Evolutionary conservation across 805 yeast species (phyloP).

Genomic region (Teunomyces tritomae): DNA sequence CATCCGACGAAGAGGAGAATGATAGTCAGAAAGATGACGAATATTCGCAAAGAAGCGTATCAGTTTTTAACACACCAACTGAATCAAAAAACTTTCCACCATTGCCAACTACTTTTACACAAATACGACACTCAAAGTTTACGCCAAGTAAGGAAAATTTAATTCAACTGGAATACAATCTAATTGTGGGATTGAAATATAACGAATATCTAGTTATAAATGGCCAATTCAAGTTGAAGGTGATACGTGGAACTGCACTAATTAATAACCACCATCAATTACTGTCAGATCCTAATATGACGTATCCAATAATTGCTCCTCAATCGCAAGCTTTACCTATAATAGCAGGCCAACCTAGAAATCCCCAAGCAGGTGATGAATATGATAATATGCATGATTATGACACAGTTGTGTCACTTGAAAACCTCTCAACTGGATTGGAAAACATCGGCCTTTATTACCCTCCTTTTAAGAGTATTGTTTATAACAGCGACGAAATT

Average conservation of each 20-base stretch:
- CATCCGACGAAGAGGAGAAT: conserved; percentile 21
- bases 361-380: conserved; percentile 17
- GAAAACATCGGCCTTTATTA: conserved; percentile 41
- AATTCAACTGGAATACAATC: conserved; percentile 26
- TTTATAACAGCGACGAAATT: conserved; percentile 17
- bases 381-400: not conserved
- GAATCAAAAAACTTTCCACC: not conserved
- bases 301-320: conserved; percentile 27
- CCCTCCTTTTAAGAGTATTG: conserved; percentile 45
- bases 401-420: conserved; percentile 36
- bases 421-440: conserved; percentile 41
- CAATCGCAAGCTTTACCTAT: conserved; percentile 40
- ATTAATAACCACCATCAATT: conserved; percentile 38
- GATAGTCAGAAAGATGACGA: conserved; percentile 5
- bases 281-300: conserved; percentile 23
- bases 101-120: not conserved
- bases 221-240: conserved; percentile 45
- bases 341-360: conserved; percentile 41
- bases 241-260: conserved; percentile 47
- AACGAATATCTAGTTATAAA: conserved; percentile 42
- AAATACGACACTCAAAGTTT: conserved; percentile 33
- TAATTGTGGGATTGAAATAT: conserved; percentile 41
- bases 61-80: not conserved
- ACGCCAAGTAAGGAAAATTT: conserved; percentile 36
- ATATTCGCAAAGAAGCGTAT: not conserved